Percentiles rank a stretch among this genome's conserved stretches.
Conservation (phyloP, 1,284 basidiomycete genomes). For the Blastosporella zonata region DNA sequence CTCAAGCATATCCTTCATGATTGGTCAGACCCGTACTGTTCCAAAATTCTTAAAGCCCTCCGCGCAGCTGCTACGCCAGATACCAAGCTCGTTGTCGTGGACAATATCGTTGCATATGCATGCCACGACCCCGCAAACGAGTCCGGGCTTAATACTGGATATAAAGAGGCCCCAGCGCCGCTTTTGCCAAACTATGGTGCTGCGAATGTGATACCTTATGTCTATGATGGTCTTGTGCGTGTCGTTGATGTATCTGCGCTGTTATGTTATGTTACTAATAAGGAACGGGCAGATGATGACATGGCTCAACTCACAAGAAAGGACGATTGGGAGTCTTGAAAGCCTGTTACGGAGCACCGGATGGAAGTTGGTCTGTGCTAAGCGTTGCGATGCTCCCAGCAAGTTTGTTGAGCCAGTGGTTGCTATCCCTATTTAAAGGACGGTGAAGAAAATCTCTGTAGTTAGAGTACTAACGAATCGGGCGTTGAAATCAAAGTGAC, state of each 20-base stretch:
- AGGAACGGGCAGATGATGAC: constrained; percentile 24
- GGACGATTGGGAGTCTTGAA: constrained; percentile 24
- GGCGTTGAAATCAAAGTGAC: too few species aligned
- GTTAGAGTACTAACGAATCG: too few species aligned
- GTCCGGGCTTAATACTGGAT: constrained; percentile 14
- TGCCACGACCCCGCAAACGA: constrained; percentile 24
- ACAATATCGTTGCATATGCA: constrained; percentile 30
- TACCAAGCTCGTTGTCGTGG: constrained; percentile 36
- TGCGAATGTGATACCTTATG: constrained; percentile 26
- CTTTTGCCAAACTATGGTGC: constrained; percentile 24
- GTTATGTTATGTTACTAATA: background rate
- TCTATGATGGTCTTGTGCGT: constrained; percentile 26
- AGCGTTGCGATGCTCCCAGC: constrained; percentile 5
- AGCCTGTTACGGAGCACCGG: constrained; percentile 23
- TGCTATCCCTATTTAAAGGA: constrained; percentile 11
- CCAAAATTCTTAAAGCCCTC: constrained; percentile 29
- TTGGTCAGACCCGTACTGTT: constrained; percentile 31
- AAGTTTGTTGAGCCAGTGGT: constrained; percentile 14
- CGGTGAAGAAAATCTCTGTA: too few species aligned
- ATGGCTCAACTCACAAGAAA: constrained; percentile 27
- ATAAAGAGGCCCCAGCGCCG: constrained; percentile 25
- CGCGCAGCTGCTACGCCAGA: constrained; percentile 27
- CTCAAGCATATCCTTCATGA: constrained; percentile 33
- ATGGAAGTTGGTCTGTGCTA: constrained; percentile 20
- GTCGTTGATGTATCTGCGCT: background rate